Percentiles rank a stretch among this genome's conserved stretches.
Conservation (phyloP, 2,329 filamentous ascomycete species). For the Ploettnerulaceae sp. region DNA sequence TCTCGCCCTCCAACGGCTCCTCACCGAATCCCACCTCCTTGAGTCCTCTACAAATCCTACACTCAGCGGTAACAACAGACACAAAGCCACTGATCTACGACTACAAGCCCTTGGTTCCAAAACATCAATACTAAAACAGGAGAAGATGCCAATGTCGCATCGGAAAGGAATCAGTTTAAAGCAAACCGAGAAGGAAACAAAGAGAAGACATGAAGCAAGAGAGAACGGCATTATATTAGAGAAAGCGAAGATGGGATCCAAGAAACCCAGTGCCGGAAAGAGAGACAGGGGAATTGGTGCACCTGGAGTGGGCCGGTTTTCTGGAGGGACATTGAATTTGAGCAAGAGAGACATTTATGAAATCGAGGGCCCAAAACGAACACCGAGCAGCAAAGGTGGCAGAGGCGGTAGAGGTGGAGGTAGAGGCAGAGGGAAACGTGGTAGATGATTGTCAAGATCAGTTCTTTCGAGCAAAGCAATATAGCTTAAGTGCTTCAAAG, state of each 20-base stretch:
- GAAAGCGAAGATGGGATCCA: conserved; percentile 38
- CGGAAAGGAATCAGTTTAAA: conserved; percentile 79
- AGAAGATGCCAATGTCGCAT: conserved; percentile 84
- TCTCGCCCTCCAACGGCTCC: conserved; percentile 81
- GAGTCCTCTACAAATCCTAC: conserved; percentile 49
- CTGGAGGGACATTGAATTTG: conserved; percentile 71
- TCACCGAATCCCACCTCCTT: conserved; percentile 88
- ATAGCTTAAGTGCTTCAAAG: not conserved
- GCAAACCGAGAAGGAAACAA: conserved; percentile 59
- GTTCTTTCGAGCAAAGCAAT: not conserved
- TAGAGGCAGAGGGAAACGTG: conserved; percentile 23
- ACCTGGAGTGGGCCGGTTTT: conserved; percentile 75
- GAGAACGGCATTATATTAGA: conserved; percentile 92
- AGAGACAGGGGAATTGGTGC: conserved; percentile 63
- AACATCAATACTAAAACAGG: conserved; percentile 66
- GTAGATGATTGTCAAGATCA: conserved; percentile 8
- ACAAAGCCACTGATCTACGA: conserved; percentile 79
- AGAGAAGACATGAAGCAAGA: conserved; percentile 69
- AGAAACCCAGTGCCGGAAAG: conserved; percentile 37
- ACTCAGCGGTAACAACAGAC: conserved; percentile 61
- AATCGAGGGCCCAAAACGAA: conserved; percentile 53
- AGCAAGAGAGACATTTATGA: conserved; percentile 70
- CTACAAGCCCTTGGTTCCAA: conserved; percentile 79
- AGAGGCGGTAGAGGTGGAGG: conserved; percentile 31
- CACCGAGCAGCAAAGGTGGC: conserved; percentile 32